phyloP scores from a whole-genome alignment of 2,329 filamentous ascomycete species.

The Teratosphaeria gauchensis region DNA sequence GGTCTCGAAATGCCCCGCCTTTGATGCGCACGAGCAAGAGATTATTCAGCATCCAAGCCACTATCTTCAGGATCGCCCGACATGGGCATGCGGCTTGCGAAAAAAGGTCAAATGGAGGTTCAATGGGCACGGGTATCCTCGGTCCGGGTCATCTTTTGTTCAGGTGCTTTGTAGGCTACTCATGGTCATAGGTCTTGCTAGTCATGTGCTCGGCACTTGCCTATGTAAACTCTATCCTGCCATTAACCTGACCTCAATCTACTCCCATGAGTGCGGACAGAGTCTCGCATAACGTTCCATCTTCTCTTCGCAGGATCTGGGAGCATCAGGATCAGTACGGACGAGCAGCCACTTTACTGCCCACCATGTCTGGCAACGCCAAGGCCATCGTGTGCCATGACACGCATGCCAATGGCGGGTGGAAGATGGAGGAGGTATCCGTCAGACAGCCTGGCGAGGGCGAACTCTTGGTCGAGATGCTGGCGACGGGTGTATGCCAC shows the following conservation, averaged over 20 bases:
- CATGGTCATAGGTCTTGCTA: too few species aligned
- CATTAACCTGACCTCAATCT: background rate
- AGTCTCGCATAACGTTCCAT: constrained; percentile 19
- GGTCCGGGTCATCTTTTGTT: too few species aligned
- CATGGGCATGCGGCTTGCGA: background rate
- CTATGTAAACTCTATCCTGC: background rate
- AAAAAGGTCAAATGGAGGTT: too few species aligned
- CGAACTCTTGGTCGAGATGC: constrained; percentile 45
- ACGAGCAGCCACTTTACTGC: constrained; percentile 1
- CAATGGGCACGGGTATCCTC: too few species aligned
- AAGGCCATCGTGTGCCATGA: constrained; percentile 32
- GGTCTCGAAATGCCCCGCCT: background rate
- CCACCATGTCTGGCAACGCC: constrained; percentile 13
- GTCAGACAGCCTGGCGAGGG: constrained; percentile 31
- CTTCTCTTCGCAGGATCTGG: constrained; percentile 18
- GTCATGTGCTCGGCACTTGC: background rate
- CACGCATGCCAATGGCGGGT: constrained; percentile 28
- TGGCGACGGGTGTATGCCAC: constrained; percentile 47
- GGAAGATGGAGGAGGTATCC: constrained; percentile 31
- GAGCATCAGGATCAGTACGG: constrained; percentile 12
- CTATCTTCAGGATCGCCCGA: background rate
- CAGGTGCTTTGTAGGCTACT: too few species aligned
- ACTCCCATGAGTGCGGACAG: constrained; percentile 8
- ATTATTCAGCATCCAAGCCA: too few species aligned
- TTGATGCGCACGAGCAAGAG: background rate